Base-by-base conservation (phyloP, 208 protist species). In the Naegleria lovaniensis region DNA sequence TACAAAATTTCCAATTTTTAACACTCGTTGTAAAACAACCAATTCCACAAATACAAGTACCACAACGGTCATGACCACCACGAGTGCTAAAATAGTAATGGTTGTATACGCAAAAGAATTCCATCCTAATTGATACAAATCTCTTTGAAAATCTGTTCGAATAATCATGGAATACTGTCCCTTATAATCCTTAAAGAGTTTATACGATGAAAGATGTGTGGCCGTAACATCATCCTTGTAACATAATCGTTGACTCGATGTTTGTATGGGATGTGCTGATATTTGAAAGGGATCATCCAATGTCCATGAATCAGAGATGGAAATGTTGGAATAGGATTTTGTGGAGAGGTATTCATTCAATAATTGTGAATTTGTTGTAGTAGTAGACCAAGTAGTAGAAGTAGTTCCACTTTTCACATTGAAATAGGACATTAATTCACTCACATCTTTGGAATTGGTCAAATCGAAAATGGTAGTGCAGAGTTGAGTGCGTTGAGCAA, bases 121-220 rank as follows among this genome's bases (percentile, higher is more conserved):
- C 76, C 33, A 41, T 16, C 33, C 29, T 16, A 84, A 36, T 38
- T 84, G 16, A 40, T 84, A 41, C 11, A 84, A 38, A 40, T 84
- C 76, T 84, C 76, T 84, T 84, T 16, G 76, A 84, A 84, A 33
- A 84, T 84, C 76, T 40, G 76, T 84, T 33, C 76, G 7, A 11
- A 84, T 40, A 11, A 84, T 36, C 9, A 84, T 16, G 16, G 11
- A 38, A 39, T 0, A 1, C 29, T 38, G 5, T 40, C 38, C 33
- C 2, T 84, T 84, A 29, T 5, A 33, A 40, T 84, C 76, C 0
- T 19, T 16, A 15, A 84, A 41, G 39, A 40, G 11, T 84, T 40
- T 40, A 11, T 38, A 84, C 0, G 76, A 84, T 5, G 33, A 33
- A 84, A 84, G 16, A 38, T 33, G 16, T 15, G 16, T 2, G 6